Conservation (phyloP, 345 rosid species). For the Brassica juncea region DNA sequence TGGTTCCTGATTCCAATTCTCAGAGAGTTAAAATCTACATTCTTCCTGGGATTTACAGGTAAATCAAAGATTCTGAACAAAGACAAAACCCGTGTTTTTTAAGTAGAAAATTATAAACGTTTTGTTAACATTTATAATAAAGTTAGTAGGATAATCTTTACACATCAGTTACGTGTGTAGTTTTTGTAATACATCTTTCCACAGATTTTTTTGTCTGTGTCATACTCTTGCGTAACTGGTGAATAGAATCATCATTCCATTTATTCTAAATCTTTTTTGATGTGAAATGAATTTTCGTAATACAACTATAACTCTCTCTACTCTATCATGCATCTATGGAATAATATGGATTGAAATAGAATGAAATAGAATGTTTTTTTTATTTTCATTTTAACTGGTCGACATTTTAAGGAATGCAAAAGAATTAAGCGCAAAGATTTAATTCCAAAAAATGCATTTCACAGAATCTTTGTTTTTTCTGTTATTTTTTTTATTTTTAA, state of each 20-base stretch:
- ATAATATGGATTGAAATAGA: background rate
- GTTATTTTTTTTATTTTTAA: background rate
- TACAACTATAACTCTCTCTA: background rate
- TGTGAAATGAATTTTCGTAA: background rate
- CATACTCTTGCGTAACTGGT: background rate
- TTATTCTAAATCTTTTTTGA: background rate
- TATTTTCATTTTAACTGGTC: background rate
- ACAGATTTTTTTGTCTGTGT: conserved; percentile 8
- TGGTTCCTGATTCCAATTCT: conserved; percentile 67
- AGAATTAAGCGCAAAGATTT: background rate
- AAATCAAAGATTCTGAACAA: background rate
- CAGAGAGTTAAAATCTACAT: conserved; percentile 73
- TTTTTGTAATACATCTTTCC: conserved; percentile 9
- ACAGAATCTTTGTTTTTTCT: background rate
- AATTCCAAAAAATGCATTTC: background rate
- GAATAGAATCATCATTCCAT: background rate
- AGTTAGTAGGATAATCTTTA: conserved; percentile 36
- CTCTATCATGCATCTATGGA: background rate
- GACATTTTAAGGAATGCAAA: background rate
- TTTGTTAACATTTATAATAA: background rate
- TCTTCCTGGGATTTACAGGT: conserved; percentile 91
- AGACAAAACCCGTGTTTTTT: background rate
- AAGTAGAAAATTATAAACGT: background rate
- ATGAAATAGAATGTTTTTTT: no score
- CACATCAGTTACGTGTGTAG: conserved; percentile 43